Evolutionary conservation across 1,284 basidiomycete species (phyloP).

Genomic region (Nidula niveotomentosa): DNA sequence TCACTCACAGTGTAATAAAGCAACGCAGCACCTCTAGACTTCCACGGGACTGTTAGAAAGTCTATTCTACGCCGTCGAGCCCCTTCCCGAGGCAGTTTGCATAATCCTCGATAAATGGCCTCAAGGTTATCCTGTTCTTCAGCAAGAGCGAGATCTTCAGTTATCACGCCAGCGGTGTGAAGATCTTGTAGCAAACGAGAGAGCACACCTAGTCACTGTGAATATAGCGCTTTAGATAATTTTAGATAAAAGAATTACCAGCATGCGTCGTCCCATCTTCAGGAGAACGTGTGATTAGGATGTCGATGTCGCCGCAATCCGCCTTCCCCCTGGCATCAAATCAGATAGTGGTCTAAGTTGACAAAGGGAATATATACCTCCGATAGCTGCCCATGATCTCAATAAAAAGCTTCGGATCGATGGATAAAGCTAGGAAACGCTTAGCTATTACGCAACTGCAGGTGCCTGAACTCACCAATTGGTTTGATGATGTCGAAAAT

Average conservation of each 20-base stretch:
- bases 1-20: constrained; percentile 82
- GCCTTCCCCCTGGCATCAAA: constrained; percentile 55
- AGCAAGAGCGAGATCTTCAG: constrained; percentile 76
- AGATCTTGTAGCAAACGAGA: constrained; percentile 56
- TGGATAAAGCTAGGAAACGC: constrained; percentile 50
- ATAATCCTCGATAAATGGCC: constrained; percentile 80
- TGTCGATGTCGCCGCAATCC: constrained; percentile 88
- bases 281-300: constrained; percentile 77
- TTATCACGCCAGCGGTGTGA: constrained; percentile 61
- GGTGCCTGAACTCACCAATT: constrained; percentile 45
- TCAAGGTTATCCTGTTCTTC: constrained; percentile 69
- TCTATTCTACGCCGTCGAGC: constrained; percentile 76
- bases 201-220: constrained; percentile 48
- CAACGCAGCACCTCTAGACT: constrained; percentile 77
- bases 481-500: constrained; percentile 74
- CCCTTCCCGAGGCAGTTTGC: constrained; percentile 42
- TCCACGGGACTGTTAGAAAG: constrained; percentile 78
- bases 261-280: constrained; percentile 73
- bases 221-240: not conserved
- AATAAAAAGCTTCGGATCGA: constrained; percentile 74
- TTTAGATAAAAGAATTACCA: constrained; percentile 36
- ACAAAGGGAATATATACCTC: constrained; percentile 42
- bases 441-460: not conserved
- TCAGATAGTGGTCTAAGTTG: too few species aligned
- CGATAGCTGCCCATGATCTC: constrained; percentile 92